These are phyloP conservation scores for Fomitiporia mediterranea DNA, from an alignment of 1,284 basidiomycete species.

Conservation along the genomic window DNA sequence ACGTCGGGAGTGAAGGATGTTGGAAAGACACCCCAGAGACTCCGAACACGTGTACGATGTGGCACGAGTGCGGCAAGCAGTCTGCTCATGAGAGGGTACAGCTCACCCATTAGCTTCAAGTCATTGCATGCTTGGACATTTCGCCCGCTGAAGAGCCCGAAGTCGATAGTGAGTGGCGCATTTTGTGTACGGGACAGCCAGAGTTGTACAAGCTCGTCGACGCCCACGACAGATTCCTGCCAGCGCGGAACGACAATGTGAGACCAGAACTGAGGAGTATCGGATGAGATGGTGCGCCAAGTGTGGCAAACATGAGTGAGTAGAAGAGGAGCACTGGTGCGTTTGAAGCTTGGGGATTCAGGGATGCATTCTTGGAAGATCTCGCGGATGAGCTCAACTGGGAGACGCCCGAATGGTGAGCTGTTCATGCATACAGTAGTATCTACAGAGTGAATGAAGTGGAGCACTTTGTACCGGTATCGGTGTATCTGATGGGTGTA, in stretches of 20 bases:
- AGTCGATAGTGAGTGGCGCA: background rate
- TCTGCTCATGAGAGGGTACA: background rate
- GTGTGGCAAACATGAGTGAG: conserved; percentile 16
- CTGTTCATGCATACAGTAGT: no score
- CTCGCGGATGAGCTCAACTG: conserved; percentile 13
- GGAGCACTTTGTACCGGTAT: no score
- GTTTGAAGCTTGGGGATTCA: conserved; percentile 1
- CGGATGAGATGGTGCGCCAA: conserved; percentile 9
- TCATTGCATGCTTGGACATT: conserved; percentile 1
- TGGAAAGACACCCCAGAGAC: conserved; percentile 13
- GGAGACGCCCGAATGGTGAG: background rate
- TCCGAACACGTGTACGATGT: conserved; percentile 4
- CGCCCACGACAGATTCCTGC: background rate
- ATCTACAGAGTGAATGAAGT: no score
- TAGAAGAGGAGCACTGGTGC: conserved; percentile 4
- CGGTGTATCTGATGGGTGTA: no score
- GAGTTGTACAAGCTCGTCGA: conserved; percentile 4
- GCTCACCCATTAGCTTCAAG: background rate
- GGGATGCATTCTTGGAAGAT: conserved; percentile 15
- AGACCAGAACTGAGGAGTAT: conserved; percentile 12
- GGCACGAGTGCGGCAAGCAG: conserved; percentile 5
- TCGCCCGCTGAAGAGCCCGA: conserved; percentile 3
- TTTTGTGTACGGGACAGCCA: conserved; percentile 5
- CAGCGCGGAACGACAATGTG: conserved; percentile 10
- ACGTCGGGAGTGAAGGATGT: conserved; percentile 1